These are phyloP conservation scores for Agapanthus africanus DNA, from an alignment of 106 monocot species.

Conservation along the genomic window DNA sequence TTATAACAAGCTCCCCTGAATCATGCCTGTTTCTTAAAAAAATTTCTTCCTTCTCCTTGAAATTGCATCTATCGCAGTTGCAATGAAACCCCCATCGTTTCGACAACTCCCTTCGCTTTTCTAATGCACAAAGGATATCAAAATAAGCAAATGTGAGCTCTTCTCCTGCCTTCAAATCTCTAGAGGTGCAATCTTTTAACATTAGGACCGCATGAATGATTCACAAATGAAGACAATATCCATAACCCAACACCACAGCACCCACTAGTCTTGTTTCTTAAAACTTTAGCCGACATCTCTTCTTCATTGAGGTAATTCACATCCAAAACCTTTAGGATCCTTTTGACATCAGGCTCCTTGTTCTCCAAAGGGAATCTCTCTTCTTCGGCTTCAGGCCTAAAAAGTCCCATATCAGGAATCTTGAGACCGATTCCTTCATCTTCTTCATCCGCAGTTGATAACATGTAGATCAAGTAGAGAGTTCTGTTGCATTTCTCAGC, in stretches of 20 bases:
- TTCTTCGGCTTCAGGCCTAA: slow-evolving; percentile 27
- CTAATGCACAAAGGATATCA: slow-evolving; percentile 49
- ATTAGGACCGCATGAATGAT: slow-evolving; percentile 85
- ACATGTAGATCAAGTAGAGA: slow-evolving; percentile 35
- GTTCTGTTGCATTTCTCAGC: slow-evolving; percentile 39
- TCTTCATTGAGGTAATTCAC: slow-evolving; percentile 78
- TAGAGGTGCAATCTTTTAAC: slow-evolving; percentile 65
- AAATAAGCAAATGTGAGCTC: slow-evolving; percentile 80
- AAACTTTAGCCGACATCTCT: slow-evolving; percentile 24
- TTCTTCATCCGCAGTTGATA: slow-evolving; percentile 50
- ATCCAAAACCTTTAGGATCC: slow-evolving; percentile 69
- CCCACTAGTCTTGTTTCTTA: slow-evolving; percentile 28
- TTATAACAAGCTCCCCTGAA: slow-evolving; percentile 19
- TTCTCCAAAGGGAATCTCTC: neutral
- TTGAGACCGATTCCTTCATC: slow-evolving; percentile 34
- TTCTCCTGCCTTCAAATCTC: slow-evolving; percentile 69
- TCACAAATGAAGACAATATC: slow-evolving; percentile 70
- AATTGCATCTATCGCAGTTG: slow-evolving; percentile 59
- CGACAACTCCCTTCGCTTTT: slow-evolving; percentile 40
- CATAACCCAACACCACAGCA: slow-evolving; percentile 65
- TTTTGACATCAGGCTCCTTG: slow-evolving; percentile 27
- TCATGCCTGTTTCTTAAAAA: no score
- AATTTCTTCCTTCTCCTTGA: no score
- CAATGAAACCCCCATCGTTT: slow-evolving; percentile 75
- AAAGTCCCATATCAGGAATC: slow-evolving; percentile 55